Evolutionary conservation across 805 yeast species (phyloP).

Genomic region (Myxozyma neglecta): DNA sequence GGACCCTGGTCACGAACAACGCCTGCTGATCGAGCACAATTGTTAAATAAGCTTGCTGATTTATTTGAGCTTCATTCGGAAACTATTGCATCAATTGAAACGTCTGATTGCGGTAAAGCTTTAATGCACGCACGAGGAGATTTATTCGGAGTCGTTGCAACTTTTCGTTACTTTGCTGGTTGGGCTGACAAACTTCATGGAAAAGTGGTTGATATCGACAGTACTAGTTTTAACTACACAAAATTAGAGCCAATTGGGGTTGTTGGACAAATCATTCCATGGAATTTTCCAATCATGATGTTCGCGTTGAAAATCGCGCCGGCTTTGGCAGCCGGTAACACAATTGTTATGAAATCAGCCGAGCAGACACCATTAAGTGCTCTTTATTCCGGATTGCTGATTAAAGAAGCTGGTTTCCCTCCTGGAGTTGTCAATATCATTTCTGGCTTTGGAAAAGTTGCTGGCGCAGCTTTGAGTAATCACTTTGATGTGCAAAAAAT

Average conservation of each 20-base stretch:
- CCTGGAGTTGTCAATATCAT: slow-evolving; percentile 66
- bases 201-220: slow-evolving; percentile 53
- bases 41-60: slow-evolving; percentile 54
- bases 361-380: slow-evolving; percentile 74
- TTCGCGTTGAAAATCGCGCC: slow-evolving; percentile 54
- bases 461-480: slow-evolving; percentile 74
- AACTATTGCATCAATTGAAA: slow-evolving; percentile 64
- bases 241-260: slow-evolving; percentile 70
- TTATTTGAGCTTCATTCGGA: slow-evolving; percentile 58
- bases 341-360: slow-evolving; percentile 76
- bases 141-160: slow-evolving; percentile 46
- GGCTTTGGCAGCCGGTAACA: slow-evolving; percentile 77
- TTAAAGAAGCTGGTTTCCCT: slow-evolving; percentile 69
- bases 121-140: slow-evolving; percentile 72
- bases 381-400: slow-evolving; percentile 61
- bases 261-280: slow-evolving; percentile 75
- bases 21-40: slow-evolving; percentile 55
- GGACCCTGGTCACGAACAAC: slow-evolving; percentile 49
- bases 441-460: slow-evolving; percentile 47
- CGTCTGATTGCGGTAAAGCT: slow-evolving; percentile 76
- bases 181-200: slow-evolving; percentile 81
- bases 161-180: slow-evolving; percentile 85
- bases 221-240: slow-evolving; percentile 46
- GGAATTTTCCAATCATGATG: slow-evolving; percentile 77
- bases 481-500: slow-evolving; percentile 83